phyloP scores from a whole-genome alignment of 495 filamentous ascomycete genomes.

The Hyaloscypha hepaticicola region DNA sequence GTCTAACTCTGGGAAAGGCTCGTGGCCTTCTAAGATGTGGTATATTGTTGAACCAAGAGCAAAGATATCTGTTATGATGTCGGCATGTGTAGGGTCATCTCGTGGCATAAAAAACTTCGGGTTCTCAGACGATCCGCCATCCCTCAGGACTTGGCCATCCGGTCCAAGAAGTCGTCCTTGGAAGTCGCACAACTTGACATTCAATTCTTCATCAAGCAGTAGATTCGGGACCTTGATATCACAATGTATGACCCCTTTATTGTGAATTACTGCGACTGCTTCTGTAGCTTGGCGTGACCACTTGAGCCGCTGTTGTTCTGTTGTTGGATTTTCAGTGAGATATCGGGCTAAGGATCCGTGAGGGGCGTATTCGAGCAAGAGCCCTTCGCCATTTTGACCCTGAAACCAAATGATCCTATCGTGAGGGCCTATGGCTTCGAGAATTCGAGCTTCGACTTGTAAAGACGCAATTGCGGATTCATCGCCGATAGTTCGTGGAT shows the following conservation, averaged over 20 bases:
- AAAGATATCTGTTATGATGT: conserved; percentile 31
- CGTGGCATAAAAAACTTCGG: conserved; percentile 31
- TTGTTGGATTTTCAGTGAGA: conserved; percentile 5
- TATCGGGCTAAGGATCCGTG: conserved; percentile 26
- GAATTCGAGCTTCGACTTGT: conserved; percentile 27
- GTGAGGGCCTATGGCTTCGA: conserved; percentile 25
- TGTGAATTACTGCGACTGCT: conserved; percentile 18
- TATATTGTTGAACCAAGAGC: conserved; percentile 33
- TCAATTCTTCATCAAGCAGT: conserved; percentile 20
- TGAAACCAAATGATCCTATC: conserved; percentile 26
- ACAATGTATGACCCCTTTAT: conserved; percentile 19
- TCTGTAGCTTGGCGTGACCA: conserved; percentile 23
- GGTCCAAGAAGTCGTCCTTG: conserved; percentile 24
- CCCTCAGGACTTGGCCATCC: conserved; percentile 12
- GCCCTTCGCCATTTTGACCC: conserved; percentile 22
- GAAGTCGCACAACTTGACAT: conserved; percentile 30
- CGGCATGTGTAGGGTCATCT: conserved; percentile 5
- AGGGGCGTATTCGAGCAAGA: conserved; percentile 25
- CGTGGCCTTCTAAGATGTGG: conserved; percentile 24
- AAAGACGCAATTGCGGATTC: too few species aligned
- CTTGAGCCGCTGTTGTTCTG: conserved; percentile 6
- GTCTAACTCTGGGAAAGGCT: conserved; percentile 31
- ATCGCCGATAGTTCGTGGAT: conserved; percentile 13
- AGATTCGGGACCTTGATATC: conserved; percentile 25
- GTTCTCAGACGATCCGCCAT: conserved; percentile 26